Evolutionary conservation across 495 filamentous ascomycete species (phyloP).

Genomic region (Penicillium chermesinum): DNA sequence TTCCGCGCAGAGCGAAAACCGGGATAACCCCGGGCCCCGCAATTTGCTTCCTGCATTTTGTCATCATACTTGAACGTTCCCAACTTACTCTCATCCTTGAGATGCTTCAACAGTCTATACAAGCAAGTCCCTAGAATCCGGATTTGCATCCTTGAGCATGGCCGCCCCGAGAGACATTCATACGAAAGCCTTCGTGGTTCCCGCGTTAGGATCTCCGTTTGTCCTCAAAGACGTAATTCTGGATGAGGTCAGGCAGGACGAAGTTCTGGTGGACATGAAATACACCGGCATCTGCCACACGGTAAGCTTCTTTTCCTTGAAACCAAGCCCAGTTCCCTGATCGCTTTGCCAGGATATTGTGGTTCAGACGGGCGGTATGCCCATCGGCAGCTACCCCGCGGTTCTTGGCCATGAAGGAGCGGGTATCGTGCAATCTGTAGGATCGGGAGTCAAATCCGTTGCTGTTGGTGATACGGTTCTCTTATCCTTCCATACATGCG

Average conservation of each 20-base stretch:
- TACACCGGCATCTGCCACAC: slow-evolving; percentile 34
- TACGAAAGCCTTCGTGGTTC: slow-evolving; percentile 28
- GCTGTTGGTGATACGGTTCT: slow-evolving; percentile 46
- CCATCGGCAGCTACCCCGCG: slow-evolving; percentile 30
- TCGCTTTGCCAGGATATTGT: slow-evolving; percentile 29
- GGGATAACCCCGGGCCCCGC: too few species aligned
- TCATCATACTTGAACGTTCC: too few species aligned
- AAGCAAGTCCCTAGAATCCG: too few species aligned
- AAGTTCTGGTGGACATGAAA: slow-evolving; percentile 32
- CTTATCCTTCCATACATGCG: slow-evolving; percentile 40
- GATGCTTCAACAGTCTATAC: too few species aligned
- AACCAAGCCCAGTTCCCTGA: too few species aligned
- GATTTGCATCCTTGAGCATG: background rate
- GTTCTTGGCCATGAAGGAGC: slow-evolving; percentile 53
- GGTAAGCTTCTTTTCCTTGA: slow-evolving; percentile 12
- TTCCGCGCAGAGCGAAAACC: too few species aligned
- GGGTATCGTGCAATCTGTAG: slow-evolving; percentile 42
- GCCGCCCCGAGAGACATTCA: slow-evolving; percentile 4
- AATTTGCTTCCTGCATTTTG: too few species aligned
- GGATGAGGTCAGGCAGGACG: slow-evolving; percentile 22
- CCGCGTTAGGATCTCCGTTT: slow-evolving; percentile 21
- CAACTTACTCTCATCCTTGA: too few species aligned
- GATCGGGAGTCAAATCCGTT: slow-evolving; percentile 34
- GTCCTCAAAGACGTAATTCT: slow-evolving; percentile 26
- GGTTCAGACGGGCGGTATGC: slow-evolving; percentile 28